These are phyloP conservation scores for Erodium moschatum DNA, from an alignment of 441 rosid genomes.

Conservation along the genomic window DNA sequence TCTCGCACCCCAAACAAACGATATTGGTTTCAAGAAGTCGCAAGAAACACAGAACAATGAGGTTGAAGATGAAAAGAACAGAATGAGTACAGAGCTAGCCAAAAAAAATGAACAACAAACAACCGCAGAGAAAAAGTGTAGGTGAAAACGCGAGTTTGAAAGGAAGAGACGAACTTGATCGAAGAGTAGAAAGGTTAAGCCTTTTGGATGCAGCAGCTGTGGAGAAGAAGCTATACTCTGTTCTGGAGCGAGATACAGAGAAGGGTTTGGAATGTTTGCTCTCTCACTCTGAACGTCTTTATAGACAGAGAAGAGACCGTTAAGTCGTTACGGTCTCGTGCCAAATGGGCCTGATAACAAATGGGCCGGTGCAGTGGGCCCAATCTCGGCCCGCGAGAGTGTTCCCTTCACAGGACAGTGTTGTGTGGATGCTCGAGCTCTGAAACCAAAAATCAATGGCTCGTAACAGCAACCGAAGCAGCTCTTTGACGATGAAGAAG, in stretches of 20 bases:
- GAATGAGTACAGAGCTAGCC: not conserved
- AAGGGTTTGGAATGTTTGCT: slow-evolving; percentile 11
- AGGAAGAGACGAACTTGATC: not conserved
- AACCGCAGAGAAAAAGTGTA: not conserved
- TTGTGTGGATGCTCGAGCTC: not conserved
- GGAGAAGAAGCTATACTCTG: slow-evolving; percentile 8
- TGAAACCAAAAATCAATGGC: slow-evolving; percentile 6
- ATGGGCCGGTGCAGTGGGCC: not conserved
- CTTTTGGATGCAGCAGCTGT: not conserved
- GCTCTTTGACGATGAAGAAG: not conserved
- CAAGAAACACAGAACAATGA: not conserved
- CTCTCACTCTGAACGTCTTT: slow-evolving; percentile 2
- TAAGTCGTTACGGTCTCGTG: not conserved
- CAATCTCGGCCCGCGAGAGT: not conserved
- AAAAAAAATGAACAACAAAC: not conserved
- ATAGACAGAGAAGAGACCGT: slow-evolving; percentile 10
- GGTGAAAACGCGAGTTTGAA: not conserved
- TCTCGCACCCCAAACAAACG: not conserved
- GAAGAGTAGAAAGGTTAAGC: not conserved
- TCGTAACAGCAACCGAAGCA: not conserved
- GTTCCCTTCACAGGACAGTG: slow-evolving; percentile 6
- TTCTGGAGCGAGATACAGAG: not conserved
- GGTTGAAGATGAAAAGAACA: slow-evolving; percentile 4
- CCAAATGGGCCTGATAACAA: not conserved
- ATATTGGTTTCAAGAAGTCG: not conserved